Conservation (phyloP, 2,329 filamentous ascomycete genomes). For the Sporothrix protearum region DNA sequence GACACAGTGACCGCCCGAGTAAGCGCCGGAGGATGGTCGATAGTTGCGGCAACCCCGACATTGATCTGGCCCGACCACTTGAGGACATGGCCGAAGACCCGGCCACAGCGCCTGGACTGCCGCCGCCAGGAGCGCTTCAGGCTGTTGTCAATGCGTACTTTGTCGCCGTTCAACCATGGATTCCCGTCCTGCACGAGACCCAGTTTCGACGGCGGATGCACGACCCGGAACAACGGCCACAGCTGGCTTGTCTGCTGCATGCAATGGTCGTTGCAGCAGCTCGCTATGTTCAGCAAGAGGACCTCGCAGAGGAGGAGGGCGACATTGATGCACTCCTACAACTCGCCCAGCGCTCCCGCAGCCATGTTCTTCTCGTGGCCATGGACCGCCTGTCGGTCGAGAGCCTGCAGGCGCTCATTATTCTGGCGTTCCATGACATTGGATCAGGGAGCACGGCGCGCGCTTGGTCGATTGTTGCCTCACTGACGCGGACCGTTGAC, state of each 20-base stretch:
- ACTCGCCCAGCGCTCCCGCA: conserved; percentile 20
- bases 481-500: conserved; percentile 39
- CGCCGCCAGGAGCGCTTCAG: conserved; percentile 27
- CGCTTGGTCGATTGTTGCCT: conserved; percentile 40
- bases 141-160: conserved; percentile 35
- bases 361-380: conserved; percentile 33
- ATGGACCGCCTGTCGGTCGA: conserved; percentile 36
- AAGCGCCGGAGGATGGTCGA: conserved; percentile 25
- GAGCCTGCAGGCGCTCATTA: conserved; percentile 37
- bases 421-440: conserved; percentile 37
- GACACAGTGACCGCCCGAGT: neutral
- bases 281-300: conserved; percentile 27
- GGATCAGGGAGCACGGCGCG: conserved; percentile 31
- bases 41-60: conserved; percentile 24
- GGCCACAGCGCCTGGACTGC: neutral
- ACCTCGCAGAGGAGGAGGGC: neutral
- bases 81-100: conserved; percentile 14
- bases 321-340: conserved; percentile 28
- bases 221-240: conserved; percentile 30
- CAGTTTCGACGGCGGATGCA: conserved; percentile 33
- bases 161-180: conserved; percentile 37
- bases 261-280: conserved; percentile 34
- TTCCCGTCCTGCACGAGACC: conserved; percentile 38
- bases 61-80: conserved; percentile 14
- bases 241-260: conserved; percentile 36